phyloP scores from a whole-genome alignment of 2,329 filamentous ascomycete genomes.

The Myriosclerotinia curreyana region DNA sequence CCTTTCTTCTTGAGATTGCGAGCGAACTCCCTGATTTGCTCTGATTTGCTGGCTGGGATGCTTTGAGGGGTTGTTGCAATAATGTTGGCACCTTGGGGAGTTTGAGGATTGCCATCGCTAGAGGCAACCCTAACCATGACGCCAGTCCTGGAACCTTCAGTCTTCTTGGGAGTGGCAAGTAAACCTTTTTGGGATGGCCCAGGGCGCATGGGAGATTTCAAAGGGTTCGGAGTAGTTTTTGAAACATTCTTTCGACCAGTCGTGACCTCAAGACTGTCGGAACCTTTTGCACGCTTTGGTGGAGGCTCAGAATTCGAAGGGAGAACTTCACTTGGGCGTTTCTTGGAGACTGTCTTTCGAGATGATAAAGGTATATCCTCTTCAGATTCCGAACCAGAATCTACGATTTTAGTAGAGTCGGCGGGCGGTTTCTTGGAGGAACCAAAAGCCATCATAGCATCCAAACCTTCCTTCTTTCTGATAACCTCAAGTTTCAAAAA shows the following conservation, averaged over 20 bases:
- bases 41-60: conserved; percentile 25
- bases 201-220: conserved; percentile 39
- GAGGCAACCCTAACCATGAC: conserved; percentile 43
- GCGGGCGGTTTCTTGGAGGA: conserved; percentile 8
- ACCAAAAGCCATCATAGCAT: conserved; percentile 18
- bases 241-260: conserved; percentile 42
- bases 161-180: conserved; percentile 45
- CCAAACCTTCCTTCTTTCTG: conserved; percentile 23
- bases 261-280: conserved; percentile 34
- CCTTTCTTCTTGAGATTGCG: conserved; percentile 37
- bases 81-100: conserved; percentile 40
- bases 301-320: conserved; percentile 33
- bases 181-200: conserved; percentile 31
- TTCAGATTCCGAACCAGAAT: conserved; percentile 27
- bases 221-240: conserved; percentile 38
- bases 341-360: conserved; percentile 26
- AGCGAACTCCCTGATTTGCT: conserved; percentile 25
- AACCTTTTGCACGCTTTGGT: conserved; percentile 41
- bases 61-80: conserved; percentile 35
- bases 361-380: conserved; percentile 26
- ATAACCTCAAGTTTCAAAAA: conserved; percentile 24
- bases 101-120: conserved; percentile 42
- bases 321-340: conserved; percentile 33
- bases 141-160: conserved; percentile 39
- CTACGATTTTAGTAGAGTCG: neutral